Evolutionary conservation across 73 alveolate species (phyloP).

Genomic region (Paramecium pentaurelia): DNA sequence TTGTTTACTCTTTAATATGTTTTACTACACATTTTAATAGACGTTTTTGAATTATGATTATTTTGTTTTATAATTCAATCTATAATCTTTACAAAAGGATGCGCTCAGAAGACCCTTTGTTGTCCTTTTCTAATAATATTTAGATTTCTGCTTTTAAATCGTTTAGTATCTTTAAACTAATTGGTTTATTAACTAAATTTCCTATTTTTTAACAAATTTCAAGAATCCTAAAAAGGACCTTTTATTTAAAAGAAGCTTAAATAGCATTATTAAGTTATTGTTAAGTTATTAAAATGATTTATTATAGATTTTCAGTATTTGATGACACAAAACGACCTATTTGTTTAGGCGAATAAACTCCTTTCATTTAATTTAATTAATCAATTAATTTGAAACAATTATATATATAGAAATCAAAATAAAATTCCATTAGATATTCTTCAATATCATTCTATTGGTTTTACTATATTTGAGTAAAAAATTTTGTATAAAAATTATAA

Average conservation of each 20-base stretch:
- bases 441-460: not conserved
- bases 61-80: not conserved
- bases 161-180: not conserved
- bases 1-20: not conserved
- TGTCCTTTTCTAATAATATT: not conserved
- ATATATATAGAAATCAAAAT: not conserved
- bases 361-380: not conserved
- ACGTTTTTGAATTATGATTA: not conserved
- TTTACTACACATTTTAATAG: not conserved
- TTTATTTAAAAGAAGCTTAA: not conserved
- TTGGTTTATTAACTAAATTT: not conserved
- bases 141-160: not conserved
- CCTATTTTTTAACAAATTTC: not conserved
- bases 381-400: not conserved
- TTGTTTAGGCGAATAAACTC: constrained; percentile 17
- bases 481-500: not conserved
- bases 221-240: not conserved
- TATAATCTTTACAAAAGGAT: not conserved
- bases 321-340: not conserved
- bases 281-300: constrained; percentile 2
- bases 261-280: not conserved
- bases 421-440: not conserved
- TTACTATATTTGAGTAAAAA: not conserved
- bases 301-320: not conserved
- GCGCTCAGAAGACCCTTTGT: not conserved